Conservation (phyloP, 495 filamentous ascomycete species). For the Daldinia decipiens region DNA sequence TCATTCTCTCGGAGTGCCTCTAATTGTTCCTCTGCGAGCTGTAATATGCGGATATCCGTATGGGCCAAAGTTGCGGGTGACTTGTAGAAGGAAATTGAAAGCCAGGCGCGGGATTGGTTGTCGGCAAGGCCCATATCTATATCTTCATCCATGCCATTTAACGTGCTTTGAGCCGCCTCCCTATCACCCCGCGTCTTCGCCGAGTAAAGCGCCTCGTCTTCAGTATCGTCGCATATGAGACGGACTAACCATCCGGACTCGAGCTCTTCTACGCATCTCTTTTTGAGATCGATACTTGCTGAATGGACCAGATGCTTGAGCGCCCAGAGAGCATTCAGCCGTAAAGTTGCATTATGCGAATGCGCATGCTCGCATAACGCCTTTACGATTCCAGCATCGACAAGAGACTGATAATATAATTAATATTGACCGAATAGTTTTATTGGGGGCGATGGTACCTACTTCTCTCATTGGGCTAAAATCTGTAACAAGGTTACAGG, state of each 20-base stretch:
- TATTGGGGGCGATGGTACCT: slow-evolving; percentile 44
- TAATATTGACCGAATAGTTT: slow-evolving; percentile 3
- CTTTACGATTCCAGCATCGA: slow-evolving; percentile 78
- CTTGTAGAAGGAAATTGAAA: slow-evolving; percentile 41
- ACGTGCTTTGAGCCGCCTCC: slow-evolving; percentile 44
- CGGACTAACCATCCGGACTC: slow-evolving; percentile 81
- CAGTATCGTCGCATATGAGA: slow-evolving; percentile 70
- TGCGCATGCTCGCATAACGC: slow-evolving; percentile 86
- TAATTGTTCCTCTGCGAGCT: slow-evolving; percentile 62
- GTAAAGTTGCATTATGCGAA: slow-evolving; percentile 74
- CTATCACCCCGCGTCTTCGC: slow-evolving; percentile 47
- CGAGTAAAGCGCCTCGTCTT: slow-evolving; percentile 59
- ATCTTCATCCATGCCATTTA: slow-evolving; percentile 72
- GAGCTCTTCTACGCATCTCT: slow-evolving; percentile 78
- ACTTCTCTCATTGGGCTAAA: slow-evolving; percentile 92
- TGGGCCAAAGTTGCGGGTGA: slow-evolving; percentile 30
- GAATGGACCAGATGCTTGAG: slow-evolving; percentile 85
- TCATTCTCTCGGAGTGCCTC: slow-evolving; percentile 65
- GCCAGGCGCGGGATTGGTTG: slow-evolving; percentile 50
- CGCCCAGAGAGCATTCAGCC: slow-evolving; percentile 88
- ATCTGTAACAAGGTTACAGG: slow-evolving; percentile 85
- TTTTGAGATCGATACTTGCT: slow-evolving; percentile 74
- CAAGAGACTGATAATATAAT: slow-evolving; percentile 67
- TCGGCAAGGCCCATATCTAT: slow-evolving; percentile 60
- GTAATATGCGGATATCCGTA: slow-evolving; percentile 43